Evolutionary conservation across 257 asterid genomes (phyloP), one percentile per base, ranked within the genome.

Genomic region (Nicotiana knightiana): DNA sequence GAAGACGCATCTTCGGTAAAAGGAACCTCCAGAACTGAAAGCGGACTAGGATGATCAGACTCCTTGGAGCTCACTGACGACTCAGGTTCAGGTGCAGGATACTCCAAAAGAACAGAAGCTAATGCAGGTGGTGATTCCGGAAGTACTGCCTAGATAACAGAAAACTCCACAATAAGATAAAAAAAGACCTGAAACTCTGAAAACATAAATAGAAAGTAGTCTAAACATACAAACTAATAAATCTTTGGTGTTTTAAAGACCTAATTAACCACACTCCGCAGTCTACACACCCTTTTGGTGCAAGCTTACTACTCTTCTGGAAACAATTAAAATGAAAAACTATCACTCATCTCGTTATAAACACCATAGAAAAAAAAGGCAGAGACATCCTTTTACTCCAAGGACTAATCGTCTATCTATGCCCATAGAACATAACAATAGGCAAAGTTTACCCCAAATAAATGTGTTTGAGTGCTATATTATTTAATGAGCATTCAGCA

Each of bases 11-110:
- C 96, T 84, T 92, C 98, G 4, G 88, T 61, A 64, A 87, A 89
- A 79, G 95, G 90, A 82, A 88, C 87, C 86, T 92, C 95, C 85
- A 93, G 91, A 81, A 93, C 93, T 66, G 99, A 93, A 82, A 87
- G 86, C 11, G 99, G 98, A 87, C 99, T 96, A 67, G 88, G 92
- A 90, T 92, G 93, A 82, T 91, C 94, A 48, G 90, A 93, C 84
- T 92, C 97, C 84, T 89, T 91, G 66, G 89, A 91, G 91, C 92
- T 86, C 82, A 88, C 94, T 64, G 88, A 86, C 51, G 86, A 90
- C 75, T 88, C 97, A 6, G 81, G 88, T 87, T 95, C 89, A 76
- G 87, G 86, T 64, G 67, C 81, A 76, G 81, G 37, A 78, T 83
- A 84, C 81, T 63, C 81, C 62, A 21, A 77, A 76, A 68, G 53